Evolutionary conservation across 75 land plant genomes (phyloP).

Genomic region (Selaginella moellendorffii): DNA sequence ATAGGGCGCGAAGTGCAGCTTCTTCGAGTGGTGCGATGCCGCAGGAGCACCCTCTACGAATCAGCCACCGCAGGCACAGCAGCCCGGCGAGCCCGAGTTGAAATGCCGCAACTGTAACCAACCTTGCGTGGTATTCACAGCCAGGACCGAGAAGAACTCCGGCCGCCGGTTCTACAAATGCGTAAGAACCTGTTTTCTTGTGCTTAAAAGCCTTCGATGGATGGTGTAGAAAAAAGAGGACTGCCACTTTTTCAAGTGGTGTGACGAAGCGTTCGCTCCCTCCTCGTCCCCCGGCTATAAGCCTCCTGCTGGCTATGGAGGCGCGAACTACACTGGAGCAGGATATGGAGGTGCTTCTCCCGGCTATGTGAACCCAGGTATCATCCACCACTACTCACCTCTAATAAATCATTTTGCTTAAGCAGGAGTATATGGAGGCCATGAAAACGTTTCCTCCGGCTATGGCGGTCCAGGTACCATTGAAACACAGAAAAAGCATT

Average conservation of each 20-base stretch:
- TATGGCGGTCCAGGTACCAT: too few species aligned
- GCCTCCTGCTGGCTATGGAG: not conserved
- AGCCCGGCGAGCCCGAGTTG: conserved; percentile 5
- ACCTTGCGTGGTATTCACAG: conserved; percentile 25
- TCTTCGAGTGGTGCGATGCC: conserved; percentile 5
- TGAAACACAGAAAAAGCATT: too few species aligned
- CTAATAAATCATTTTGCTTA: too few species aligned
- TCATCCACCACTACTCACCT: too few species aligned
- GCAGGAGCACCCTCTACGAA: not conserved
- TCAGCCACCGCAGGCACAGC: not conserved
- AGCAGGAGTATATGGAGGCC: too few species aligned
- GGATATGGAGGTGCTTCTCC: not conserved
- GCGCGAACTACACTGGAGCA: not conserved
- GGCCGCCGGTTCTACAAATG: conserved; percentile 32
- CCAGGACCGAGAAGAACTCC: conserved; percentile 37
- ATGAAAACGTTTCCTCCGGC: too few species aligned
- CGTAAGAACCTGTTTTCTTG: not conserved
- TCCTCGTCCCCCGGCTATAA: not conserved
- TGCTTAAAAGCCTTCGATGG: not conserved
- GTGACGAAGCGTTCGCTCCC: not conserved
- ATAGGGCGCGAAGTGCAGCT: not conserved
- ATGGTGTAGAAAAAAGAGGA: not conserved
- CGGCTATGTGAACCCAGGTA: too few species aligned
- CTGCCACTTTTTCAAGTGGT: not conserved
- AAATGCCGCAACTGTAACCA: conserved; percentile 11